A percentile compares a stretch with the other conserved stretches of the same genome.
phyloP scores from a whole-genome alignment of 768 basidiomycete species.

The Boletus edulis region DNA sequence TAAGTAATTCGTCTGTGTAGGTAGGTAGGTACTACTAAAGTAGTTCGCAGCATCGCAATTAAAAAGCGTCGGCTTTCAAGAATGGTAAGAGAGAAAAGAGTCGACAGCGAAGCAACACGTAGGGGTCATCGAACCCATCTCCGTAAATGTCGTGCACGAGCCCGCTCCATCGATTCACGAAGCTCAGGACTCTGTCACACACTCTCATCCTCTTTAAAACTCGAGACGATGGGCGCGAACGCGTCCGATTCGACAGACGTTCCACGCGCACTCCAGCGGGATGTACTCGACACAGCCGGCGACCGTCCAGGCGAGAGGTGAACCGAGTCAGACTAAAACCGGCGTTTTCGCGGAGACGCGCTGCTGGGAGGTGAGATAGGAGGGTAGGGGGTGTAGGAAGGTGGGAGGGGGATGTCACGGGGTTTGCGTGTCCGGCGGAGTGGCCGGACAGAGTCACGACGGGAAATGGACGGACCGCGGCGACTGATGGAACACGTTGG shows the following conservation, averaged over 20 bases:
- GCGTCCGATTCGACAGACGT: slow-evolving; percentile 35
- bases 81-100: too few relatives aligned
- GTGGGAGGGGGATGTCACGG: slow-evolving; percentile 24
- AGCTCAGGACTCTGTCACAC: slow-evolving; percentile 65
- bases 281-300: slow-evolving; percentile 12
- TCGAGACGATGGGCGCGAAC: slow-evolving; percentile 19
- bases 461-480: slow-evolving; percentile 23
- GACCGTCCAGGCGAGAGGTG: slow-evolving; percentile 25
- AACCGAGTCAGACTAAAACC: slow-evolving; percentile 29
- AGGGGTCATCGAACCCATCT: slow-evolving; percentile 14
- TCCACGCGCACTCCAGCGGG: background rate
- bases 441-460: slow-evolving; percentile 25
- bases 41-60: background rate
- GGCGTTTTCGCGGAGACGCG: slow-evolving; percentile 34
- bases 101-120: background rate
- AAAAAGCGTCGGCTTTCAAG: background rate
- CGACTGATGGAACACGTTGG: background rate
- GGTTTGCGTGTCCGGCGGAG: slow-evolving; percentile 24
- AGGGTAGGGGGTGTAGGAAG: slow-evolving; percentile 30
- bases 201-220: slow-evolving; percentile 44
- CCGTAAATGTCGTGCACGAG: slow-evolving; percentile 41
- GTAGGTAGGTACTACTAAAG: background rate
- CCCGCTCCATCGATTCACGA: slow-evolving; percentile 68
- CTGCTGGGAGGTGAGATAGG: slow-evolving; percentile 27
- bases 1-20: background rate